Base-by-base conservation (phyloP, 148 eudicot genomes). In the Arctostaphylos glauca region DNA sequence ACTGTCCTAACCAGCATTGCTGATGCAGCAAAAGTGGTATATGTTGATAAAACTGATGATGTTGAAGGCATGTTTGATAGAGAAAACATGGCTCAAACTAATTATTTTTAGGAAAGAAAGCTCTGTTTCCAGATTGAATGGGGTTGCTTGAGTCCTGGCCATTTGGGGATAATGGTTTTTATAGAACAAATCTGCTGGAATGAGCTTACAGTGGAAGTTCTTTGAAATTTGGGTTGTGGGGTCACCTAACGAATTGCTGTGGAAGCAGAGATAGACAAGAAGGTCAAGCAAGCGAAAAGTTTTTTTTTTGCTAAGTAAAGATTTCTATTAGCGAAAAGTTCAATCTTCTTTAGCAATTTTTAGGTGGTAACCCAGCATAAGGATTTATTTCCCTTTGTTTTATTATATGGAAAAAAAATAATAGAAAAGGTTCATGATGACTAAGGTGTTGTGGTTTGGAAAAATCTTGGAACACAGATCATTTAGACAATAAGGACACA, bases 1-100 rank as follows among this genome's bases (percentile, higher is more conserved):
- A 58, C 64, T 58, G 64, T 48, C 38, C 50, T 54, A 13, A 73
- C 79, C 23, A 86, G 64, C 60, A 86, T 74, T 50, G 84, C 81
- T 72, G 82, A 66, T 44, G 85, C 85, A 8, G 78, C 44, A 8
- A 58, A 58, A 58, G 64, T 58, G 23, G 64, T 58, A 58, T 58
- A 58, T 19, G 64, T 58, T 58, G 64, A 58, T 21, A 58, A 58
- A 58, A 58, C 64, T 58, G 64, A 58, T 58, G 64, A 5, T 6
- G 64, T 58, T 1, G 64, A 58, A 58, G 23, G 64, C 64, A 58
- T 58, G 64, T 19, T 19, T 19, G 64, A 58, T 58, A 1, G 3
- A 19, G 64, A 58, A 58, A 58, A 19, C 64, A 58, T 58, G 64
- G 62, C 62, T 58, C 62, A 5, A 71, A 25, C 6, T 31, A 31